Base-by-base conservation (phyloP, 352 stramenopile species). In the Achlya hypogyna region DNA sequence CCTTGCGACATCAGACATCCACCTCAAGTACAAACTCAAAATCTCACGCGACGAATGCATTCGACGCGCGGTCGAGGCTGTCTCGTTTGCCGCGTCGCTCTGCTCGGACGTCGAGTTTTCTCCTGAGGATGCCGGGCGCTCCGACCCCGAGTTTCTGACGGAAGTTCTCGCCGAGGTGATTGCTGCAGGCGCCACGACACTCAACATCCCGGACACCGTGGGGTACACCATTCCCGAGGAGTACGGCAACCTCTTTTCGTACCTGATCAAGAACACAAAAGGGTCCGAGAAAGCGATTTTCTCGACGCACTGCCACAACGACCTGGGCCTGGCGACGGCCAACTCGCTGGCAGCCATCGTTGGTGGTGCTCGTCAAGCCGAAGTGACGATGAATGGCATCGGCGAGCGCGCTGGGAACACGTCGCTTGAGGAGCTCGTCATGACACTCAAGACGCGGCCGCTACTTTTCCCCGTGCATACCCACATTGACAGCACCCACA, bases 301-400 rank as follows among this genome's bases (percentile, higher is more conserved):
- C 75, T 97, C 88, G 49, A 97, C 95, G 5, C 96, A 98, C 72
- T 98, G 96, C 74, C 97, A 99, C 78, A 98, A 99, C 74, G 97
- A 99, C 77, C 80, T 99, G 60, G 97, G 97, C 52, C 84, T 99
- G 53, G 95, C 96, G 12, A 98, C 96, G 27, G 96, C 97, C 34
- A 99, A 99, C 75, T 96, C 92, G 49, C 83, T 99, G 28, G 88
- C 95, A 14, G 97, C 84, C 49, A 86, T 97, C 51, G 72, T 84
- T 42, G 85, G 86, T 54, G 91, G 91, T 22, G 89, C 89, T 16
- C 88, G 91, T 53, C 97, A 99, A 79, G 83, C 97, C 16, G 97
- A 99, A 78, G 98, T 98, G 43, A 99, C 96, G 38, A 96, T 99
- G 65, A 99, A 99, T 77, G 96, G 97, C 62, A 99, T 99, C 73